Conservation (phyloP, 2,329 filamentous ascomycete species). For the Dichotomopilus funicola region DNA sequence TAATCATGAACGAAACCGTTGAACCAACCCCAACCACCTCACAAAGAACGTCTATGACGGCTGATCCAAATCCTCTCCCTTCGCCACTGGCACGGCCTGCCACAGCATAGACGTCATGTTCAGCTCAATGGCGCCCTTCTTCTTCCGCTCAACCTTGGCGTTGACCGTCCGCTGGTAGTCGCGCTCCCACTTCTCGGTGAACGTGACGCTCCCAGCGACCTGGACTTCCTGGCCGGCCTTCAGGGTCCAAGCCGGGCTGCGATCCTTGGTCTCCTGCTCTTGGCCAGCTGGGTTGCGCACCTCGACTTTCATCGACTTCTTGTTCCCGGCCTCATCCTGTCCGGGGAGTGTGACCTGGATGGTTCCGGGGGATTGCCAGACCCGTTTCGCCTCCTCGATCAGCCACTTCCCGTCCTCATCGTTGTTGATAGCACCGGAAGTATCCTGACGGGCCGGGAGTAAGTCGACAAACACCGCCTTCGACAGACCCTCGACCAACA, state of each 20-base stretch:
- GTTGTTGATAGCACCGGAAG: not conserved
- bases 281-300: conserved; percentile 12
- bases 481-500: conserved; percentile 13
- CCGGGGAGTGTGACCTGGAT: conserved; percentile 9
- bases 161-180: conserved; percentile 20
- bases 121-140: conserved; percentile 19
- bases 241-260: not conserved
- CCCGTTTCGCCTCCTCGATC: conserved; percentile 8
- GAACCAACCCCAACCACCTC: not conserved
- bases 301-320: conserved; percentile 8
- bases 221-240: conserved; percentile 5
- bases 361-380: conserved; percentile 16
- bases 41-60: not conserved
- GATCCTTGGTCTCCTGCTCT: not conserved
- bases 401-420: conserved; percentile 8
- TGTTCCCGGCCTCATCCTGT: not conserved
- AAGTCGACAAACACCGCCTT: conserved; percentile 1
- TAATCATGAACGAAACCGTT: too few relatives aligned
- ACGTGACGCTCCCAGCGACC: conserved; percentile 11
- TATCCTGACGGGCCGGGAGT: not conserved
- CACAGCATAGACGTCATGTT: conserved; percentile 18
- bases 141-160: conserved; percentile 15
- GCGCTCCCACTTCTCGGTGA: conserved; percentile 21
- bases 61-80: conserved; percentile 7
- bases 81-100: conserved; percentile 6